A percentile compares a stretch with the other conserved stretches of the same genome.
These are phyloP conservation scores for Volvox carteri DNA, from an alignment of 163 green algal species.

Conservation along the genomic window DNA sequence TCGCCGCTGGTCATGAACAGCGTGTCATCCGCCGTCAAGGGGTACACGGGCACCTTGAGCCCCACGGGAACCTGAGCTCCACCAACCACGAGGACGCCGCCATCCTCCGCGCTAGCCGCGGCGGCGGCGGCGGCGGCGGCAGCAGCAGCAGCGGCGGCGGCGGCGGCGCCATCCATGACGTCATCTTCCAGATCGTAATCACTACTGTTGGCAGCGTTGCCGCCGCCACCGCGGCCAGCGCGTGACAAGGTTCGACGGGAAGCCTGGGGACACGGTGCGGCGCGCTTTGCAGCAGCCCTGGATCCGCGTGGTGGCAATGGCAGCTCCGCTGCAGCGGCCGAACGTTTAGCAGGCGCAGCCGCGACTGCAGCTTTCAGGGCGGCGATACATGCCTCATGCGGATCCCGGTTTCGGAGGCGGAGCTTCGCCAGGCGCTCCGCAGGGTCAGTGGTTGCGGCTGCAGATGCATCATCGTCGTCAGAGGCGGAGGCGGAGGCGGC, in stretches of 20 bases:
- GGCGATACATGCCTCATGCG: neutral
- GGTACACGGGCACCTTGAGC: constrained; percentile 55
- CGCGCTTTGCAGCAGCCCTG: neutral
- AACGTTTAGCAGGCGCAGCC: neutral
- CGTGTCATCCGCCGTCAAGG: constrained; percentile 44
- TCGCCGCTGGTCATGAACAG: constrained; percentile 43
- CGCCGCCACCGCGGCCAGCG: neutral
- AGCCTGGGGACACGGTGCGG: neutral
- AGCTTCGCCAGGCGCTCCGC: neutral
- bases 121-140: neutral
- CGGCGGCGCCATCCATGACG: neutral
- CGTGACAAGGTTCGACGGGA: neutral
- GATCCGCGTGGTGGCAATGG: neutral
- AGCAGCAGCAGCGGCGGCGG: too few species aligned
- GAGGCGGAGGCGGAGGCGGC: neutral
- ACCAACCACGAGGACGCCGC: neutral
- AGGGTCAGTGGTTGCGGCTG: neutral
- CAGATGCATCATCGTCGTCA: too few species aligned
- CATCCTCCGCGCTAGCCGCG: neutral
- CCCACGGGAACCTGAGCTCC: constrained; percentile 11
- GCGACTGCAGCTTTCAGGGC: neutral
- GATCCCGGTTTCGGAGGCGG: neutral
- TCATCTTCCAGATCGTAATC: neutral
- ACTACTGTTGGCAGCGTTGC: neutral
- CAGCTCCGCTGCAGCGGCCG: neutral